Evolutionary conservation across 768 basidiomycete species (phyloP).

Genomic region (Podaxis carcinomalis): DNA sequence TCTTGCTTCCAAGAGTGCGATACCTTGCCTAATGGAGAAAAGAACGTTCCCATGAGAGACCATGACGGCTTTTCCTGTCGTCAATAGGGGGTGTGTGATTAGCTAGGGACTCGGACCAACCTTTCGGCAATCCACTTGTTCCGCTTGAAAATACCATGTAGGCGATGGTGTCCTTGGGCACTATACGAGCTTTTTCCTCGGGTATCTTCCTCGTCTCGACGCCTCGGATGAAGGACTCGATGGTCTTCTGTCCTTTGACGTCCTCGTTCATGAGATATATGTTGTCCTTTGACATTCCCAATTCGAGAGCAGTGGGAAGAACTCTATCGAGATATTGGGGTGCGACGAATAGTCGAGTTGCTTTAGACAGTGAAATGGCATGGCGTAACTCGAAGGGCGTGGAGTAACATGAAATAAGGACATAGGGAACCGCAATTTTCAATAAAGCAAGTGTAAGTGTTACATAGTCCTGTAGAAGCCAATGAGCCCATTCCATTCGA

Average conservation of each 20-base stretch:
- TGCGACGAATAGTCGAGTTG: slow-evolving; percentile 29
- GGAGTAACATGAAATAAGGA: slow-evolving; percentile 30
- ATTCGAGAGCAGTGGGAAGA: slow-evolving; percentile 26
- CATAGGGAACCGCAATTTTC: slow-evolving; percentile 25
- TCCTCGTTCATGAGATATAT: slow-evolving; percentile 48
- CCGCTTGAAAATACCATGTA: slow-evolving; percentile 76
- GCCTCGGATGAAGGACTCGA: slow-evolving; percentile 33
- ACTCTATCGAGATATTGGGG: slow-evolving; percentile 23
- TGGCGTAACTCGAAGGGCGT: slow-evolving; percentile 32
- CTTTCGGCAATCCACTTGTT: slow-evolving; percentile 73
- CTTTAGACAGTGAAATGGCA: slow-evolving; percentile 26
- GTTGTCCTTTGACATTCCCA: slow-evolving; percentile 31
- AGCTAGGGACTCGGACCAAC: slow-evolving; percentile 22
- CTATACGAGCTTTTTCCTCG: slow-evolving; percentile 37
- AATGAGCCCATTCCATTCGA: neutral
- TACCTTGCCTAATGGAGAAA: slow-evolving; percentile 34
- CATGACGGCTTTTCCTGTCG: slow-evolving; percentile 55
- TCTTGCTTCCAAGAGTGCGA: slow-evolving; percentile 23
- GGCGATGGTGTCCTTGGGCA: slow-evolving; percentile 49
- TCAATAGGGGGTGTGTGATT: neutral
- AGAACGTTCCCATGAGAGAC: slow-evolving; percentile 63
- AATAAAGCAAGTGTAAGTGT: slow-evolving; percentile 25
- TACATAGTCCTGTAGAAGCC: slow-evolving; percentile 27
- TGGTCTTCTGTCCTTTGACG: slow-evolving; percentile 27
- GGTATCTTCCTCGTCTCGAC: slow-evolving; percentile 34